Base-by-base conservation (phyloP, 116 monocot genomes). In the Posidonia oceanica region DNA sequence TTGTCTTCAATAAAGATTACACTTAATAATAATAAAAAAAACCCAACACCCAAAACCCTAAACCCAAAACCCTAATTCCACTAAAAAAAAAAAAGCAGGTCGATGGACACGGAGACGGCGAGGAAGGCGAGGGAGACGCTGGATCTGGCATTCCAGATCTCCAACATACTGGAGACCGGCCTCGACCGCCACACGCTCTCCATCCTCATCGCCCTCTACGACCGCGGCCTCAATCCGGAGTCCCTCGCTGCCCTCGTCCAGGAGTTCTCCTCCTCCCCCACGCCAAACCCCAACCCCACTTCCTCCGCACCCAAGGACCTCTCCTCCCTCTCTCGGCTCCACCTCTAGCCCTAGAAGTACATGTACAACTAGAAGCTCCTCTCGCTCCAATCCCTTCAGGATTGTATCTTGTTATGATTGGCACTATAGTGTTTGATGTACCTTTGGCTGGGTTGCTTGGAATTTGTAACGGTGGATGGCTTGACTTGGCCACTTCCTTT, bases 121-220 rank as follows among this genome's bases (percentile, higher is more conserved):
- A 73, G 79, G 74, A 80, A 80, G 53, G 80, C 84, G 42, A 71
- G 77, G 81, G 90, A 94, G 59, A 77, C 83, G 52, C 79, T 94
- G 90, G 87, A 94, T 52, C 52, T 94, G 44, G 90, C 83, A 6
- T 90, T 87, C 81, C 78, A 94, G 83, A 90, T 90, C 69, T 94
- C 94, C 29, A 85, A 84, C 74, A 75, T 94, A 15, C 83, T 94
- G 7, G 87, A 82, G n/a, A 83, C 87, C 4, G 94, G 94, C 16
- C 83, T 94, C 57, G 87, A 94, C 56, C 90, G 94, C 56, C 87
- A 83, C 78, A 85, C 90, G 14, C 90, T 94, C 72, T 94, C 94
- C 61, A 76, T 94, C 57, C 75, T 94, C 72, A 80, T 90, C 76
- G 85, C 90, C 57, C 90, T 94, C 61, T 78, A 81, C 74, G 94